phyloP scores from a whole-genome alignment of 2,329 filamentous ascomycete genomes.

The Calonectria hongkongensis region DNA sequence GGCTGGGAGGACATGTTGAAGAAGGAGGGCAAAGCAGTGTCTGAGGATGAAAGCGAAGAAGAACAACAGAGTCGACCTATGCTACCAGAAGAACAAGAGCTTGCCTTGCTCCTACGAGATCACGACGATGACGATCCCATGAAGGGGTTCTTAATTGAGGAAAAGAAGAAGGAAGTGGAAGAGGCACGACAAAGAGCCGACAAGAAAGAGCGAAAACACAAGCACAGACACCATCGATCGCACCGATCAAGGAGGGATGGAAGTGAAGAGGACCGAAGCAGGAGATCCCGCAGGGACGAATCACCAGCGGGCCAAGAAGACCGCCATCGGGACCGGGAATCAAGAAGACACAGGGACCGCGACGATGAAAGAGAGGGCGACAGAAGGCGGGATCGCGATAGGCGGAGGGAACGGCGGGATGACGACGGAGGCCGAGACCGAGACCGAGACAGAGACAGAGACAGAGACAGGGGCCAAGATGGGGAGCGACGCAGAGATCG shows the following conservation, averaged over 20 bases:
- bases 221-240: conserved; percentile 68
- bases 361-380: conserved; percentile 55
- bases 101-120: conserved; percentile 83
- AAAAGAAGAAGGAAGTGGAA: conserved; percentile 92
- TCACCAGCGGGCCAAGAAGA: conserved; percentile 55
- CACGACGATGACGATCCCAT: conserved; percentile 98
- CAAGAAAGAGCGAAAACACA: conserved; percentile 68
- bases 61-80: conserved; percentile 74
- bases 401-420: conserved; percentile 46
- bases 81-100: conserved; percentile 87
- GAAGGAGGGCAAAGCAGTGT: conserved; percentile 67
- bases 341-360: conserved; percentile 54
- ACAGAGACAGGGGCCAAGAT: conserved; percentile 46
- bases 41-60: conserved; percentile 67
- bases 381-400: conserved; percentile 53
- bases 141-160: conserved; percentile 91
- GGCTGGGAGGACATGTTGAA: conserved; percentile 76
- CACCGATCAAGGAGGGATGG: conserved; percentile 64
- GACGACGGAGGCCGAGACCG: conserved; percentile 51
- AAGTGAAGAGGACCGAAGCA: conserved; percentile 55
- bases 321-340: conserved; percentile 56
- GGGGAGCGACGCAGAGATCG: conserved; percentile 50
- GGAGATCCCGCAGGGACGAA: conserved; percentile 63
- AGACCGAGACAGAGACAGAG: conserved; percentile 41
- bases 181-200: conserved; percentile 75